Conservation (phyloP, 768 basidiomycete genomes). For the Kwoniella dendrophila region DNA sequence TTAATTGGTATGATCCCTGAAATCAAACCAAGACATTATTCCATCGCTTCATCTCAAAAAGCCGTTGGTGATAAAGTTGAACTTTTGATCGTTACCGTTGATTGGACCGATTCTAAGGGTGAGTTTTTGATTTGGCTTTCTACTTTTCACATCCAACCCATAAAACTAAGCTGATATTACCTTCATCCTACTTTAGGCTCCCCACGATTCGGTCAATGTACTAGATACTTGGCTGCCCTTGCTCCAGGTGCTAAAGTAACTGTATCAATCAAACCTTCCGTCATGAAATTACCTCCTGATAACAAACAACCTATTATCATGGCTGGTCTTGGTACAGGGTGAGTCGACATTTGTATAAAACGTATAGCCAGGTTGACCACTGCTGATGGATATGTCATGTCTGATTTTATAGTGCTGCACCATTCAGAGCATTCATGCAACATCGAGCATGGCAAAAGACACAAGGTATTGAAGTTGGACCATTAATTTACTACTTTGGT, state of each 20-base stretch:
- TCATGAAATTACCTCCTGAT: conserved; percentile 95
- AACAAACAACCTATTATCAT: conserved; percentile 90
- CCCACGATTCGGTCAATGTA: conserved; percentile 88
- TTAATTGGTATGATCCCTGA: conserved; percentile 88
- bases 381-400: neutral
- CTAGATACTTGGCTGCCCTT: conserved; percentile 84
- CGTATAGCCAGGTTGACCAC: neutral
- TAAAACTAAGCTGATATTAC: conserved; percentile 15
- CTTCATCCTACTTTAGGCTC: conserved; percentile 61
- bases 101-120: conserved; percentile 87
- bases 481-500: conserved; percentile 97
- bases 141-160: neutral
- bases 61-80: conserved; percentile 95
- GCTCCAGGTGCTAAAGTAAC: conserved; percentile 88
- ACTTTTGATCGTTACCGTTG: conserved; percentile 91
- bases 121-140: conserved; percentile 51
- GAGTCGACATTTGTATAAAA: conserved; percentile 18
- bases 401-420: conserved; percentile 66
- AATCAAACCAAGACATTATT: conserved; percentile 97
- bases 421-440: conserved; percentile 98
- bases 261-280: conserved; percentile 96
- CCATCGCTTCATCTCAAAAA: conserved; percentile 92
- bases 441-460: conserved; percentile 80
- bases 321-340: conserved; percentile 95
- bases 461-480: conserved; percentile 79